Percentiles rank a stretch among this genome's conserved stretches.
These are phyloP conservation scores for Hirschfeldia incana DNA, from an alignment of 345 rosid genomes.

Conservation along the genomic window DNA sequence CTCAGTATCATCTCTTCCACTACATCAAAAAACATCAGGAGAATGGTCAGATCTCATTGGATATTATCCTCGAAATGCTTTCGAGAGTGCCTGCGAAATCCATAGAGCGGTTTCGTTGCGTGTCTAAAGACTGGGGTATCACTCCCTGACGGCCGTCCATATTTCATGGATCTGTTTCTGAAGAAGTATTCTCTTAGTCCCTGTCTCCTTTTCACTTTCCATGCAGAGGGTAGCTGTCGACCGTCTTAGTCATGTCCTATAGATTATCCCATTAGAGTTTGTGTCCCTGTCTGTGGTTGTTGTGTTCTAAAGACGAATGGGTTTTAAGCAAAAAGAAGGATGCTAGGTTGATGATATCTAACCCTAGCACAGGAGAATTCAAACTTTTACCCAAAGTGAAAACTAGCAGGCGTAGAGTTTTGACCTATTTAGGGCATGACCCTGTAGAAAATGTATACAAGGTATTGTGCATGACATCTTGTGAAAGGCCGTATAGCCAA, in stretches of 20 bases:
- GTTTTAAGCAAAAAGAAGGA: neutral
- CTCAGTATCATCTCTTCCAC: neutral
- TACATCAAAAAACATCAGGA: neutral
- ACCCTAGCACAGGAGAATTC: slow-evolving; percentile 6
- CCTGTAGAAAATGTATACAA: neutral
- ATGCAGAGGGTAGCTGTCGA: neutral
- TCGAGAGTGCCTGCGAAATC: neutral
- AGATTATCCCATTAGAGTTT: neutral
- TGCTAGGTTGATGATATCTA: slow-evolving; percentile 14
- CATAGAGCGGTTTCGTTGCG: neutral
- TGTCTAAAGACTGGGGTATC: neutral
- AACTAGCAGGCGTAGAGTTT: neutral
- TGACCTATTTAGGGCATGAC: neutral
- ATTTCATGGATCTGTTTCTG: neutral
- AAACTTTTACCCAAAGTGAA: slow-evolving; percentile 7
- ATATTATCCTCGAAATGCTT: neutral
- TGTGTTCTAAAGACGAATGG: neutral
- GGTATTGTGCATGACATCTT: neutral
- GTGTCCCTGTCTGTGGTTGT: neutral
- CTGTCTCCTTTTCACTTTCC: neutral
- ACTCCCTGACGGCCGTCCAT: neutral
- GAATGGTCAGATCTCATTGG: neutral
- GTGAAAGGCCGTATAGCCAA: neutral
- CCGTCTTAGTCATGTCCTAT: neutral
- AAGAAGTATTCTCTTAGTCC: neutral